These are phyloP conservation scores for Microcera coccophila DNA, from an alignment of 2,329 filamentous ascomycete genomes.

Conservation along the genomic window DNA sequence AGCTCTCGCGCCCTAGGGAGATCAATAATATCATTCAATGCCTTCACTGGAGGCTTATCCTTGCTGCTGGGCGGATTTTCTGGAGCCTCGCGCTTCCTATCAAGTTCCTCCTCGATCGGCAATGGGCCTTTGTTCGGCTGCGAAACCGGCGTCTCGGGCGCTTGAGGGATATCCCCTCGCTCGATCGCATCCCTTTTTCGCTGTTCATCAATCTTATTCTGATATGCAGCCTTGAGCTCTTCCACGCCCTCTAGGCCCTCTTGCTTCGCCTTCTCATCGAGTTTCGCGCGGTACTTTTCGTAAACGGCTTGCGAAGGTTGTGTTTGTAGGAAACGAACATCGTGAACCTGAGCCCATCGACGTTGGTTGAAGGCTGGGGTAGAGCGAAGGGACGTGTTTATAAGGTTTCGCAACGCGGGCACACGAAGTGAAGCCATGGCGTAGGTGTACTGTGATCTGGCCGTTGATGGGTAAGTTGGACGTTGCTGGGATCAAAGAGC, in stretches of 20 bases:
- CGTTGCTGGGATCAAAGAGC: background rate
- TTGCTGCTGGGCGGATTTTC: slow-evolving; percentile 14
- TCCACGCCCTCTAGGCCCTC: slow-evolving; percentile 68
- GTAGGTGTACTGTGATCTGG: slow-evolving; percentile 1
- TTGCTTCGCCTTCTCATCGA: slow-evolving; percentile 74
- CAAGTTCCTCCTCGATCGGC: slow-evolving; percentile 23
- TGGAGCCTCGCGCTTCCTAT: slow-evolving; percentile 10
- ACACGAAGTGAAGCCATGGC: slow-evolving; percentile 49
- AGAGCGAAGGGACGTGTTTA: slow-evolving; percentile 30
- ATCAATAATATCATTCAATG: slow-evolving; percentile 61
- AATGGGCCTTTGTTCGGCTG: slow-evolving; percentile 33
- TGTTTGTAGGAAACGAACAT: slow-evolving; percentile 83
- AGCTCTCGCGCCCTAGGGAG: slow-evolving; percentile 71
- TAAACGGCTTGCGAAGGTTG: slow-evolving; percentile 62
- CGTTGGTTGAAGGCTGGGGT: slow-evolving; percentile 54
- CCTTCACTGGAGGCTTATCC: slow-evolving; percentile 37
- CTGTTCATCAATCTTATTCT: slow-evolving; percentile 73
- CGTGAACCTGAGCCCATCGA: slow-evolving; percentile 87
- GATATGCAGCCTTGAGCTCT: slow-evolving; percentile 76
- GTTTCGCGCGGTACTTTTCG: slow-evolving; percentile 84
- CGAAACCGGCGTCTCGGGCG: slow-evolving; percentile 34
- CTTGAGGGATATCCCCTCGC: slow-evolving; percentile 36
- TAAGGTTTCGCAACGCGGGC: slow-evolving; percentile 46
- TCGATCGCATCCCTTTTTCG: slow-evolving; percentile 62
- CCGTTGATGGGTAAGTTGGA: background rate